Evolutionary conservation across 1,139 yeast species (phyloP).

Genomic region (Zhuliangozyma parablackwelliae): DNA sequence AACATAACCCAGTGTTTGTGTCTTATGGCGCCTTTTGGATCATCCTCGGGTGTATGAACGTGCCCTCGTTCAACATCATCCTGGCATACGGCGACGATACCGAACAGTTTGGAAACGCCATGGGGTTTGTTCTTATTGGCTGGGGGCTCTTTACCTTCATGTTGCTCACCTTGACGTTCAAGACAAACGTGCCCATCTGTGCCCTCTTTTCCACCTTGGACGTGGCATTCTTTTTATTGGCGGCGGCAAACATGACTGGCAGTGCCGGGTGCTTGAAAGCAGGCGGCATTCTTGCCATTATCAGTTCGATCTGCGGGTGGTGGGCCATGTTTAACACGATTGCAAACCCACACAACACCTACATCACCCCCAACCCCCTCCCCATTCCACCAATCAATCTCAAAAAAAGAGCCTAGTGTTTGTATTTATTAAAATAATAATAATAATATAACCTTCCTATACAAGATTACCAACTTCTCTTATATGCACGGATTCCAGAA

Average conservation of each 20-base stretch:
- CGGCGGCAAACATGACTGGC: constrained; percentile 37
- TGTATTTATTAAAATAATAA: no score
- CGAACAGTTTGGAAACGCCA: constrained; percentile 27
- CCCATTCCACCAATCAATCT: no score
- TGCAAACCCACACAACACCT: no score
- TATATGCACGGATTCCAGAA: not conserved
- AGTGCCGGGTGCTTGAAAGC: constrained; percentile 30
- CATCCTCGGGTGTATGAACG: constrained; percentile 31
- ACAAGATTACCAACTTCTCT: no score
- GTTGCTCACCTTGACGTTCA: constrained; percentile 35
- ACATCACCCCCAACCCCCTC: no score
- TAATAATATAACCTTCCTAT: no score
- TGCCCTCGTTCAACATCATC: constrained; percentile 47
- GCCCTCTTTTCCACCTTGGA: constrained; percentile 31
- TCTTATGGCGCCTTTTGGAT: constrained; percentile 45
- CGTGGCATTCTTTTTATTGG: constrained; percentile 38
- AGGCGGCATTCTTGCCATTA: constrained; percentile 41
- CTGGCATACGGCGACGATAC: constrained; percentile 48
- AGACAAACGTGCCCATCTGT: constrained; percentile 40
- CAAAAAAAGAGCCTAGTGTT: no score
- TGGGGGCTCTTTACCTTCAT: constrained; percentile 45
- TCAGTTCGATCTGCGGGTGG: constrained; percentile 40
- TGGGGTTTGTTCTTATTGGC: constrained; percentile 39
- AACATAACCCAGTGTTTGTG: constrained; percentile 22
- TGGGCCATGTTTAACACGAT: constrained; percentile 24